A percentile compares a stretch with the other conserved stretches of the same genome.
phyloP scores from a whole-genome alignment of 495 filamentous ascomycete genomes.

The Xylaria acuta region DNA sequence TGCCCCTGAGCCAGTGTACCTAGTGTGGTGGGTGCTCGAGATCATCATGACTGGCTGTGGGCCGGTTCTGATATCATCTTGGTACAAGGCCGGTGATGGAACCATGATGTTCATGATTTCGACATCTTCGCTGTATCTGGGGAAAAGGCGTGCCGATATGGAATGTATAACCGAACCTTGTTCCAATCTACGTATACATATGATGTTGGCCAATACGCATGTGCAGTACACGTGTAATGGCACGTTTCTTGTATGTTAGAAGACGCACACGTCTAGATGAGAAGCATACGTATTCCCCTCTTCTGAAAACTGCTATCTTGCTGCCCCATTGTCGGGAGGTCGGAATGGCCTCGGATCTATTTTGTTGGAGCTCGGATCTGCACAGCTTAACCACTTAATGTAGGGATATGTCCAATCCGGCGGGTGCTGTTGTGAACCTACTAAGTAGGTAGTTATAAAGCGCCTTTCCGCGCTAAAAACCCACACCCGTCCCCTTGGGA shows the following conservation, averaged over 20 bases:
- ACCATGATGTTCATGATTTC: background rate
- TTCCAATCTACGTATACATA: background rate
- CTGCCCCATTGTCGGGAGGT: background rate
- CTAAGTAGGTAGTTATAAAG: background rate
- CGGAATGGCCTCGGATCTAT: background rate
- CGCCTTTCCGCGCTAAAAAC: background rate
- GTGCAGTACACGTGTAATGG: background rate
- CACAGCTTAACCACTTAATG: background rate
- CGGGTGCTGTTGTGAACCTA: background rate
- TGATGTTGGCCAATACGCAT: background rate
- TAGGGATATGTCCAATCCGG: background rate
- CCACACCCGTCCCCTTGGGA: constrained; percentile 3
- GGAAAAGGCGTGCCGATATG: background rate
- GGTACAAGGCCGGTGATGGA: background rate
- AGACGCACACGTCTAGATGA: background rate
- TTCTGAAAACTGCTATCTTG: background rate
- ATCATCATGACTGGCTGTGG: background rate
- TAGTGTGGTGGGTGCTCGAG: background rate
- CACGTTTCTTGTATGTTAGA: constrained; percentile 9
- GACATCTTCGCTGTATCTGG: background rate
- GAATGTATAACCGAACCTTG: constrained; percentile 17
- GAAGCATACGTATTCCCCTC: background rate
- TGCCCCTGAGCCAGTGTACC: background rate
- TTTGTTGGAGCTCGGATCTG: background rate
- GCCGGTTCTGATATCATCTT: background rate